Evolutionary conservation across 1,139 yeast species (phyloP).

Genomic region (Hemisphaericaspora lyxosophila): DNA sequence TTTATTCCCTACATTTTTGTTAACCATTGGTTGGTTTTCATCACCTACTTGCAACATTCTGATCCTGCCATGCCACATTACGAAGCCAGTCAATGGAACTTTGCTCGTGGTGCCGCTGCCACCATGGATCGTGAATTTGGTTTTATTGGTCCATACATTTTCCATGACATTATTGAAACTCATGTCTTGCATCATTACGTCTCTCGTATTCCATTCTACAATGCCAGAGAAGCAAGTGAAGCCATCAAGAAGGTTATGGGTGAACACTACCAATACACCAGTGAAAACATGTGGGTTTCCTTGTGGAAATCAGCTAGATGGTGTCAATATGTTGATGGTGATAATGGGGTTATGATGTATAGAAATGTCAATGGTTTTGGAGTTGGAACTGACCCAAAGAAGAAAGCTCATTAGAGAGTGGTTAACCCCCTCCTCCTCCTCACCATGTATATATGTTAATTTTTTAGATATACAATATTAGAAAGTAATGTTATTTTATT

Average conservation of each 20-base stretch:
- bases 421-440: too few species aligned
- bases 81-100: conserved; percentile 56
- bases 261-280: conserved; percentile 50
- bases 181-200: conserved; percentile 64
- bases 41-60: conserved; percentile 61
- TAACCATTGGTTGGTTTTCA: conserved; percentile 65
- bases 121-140: conserved; percentile 64
- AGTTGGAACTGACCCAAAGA: conserved; percentile 45
- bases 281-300: conserved; percentile 58
- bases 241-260: conserved; percentile 64
- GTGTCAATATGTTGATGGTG: conserved; percentile 64
- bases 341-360: conserved; percentile 59
- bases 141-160: conserved; percentile 55
- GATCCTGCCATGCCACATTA: conserved; percentile 61
- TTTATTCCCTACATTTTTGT: conserved; percentile 56
- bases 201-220: conserved; percentile 62
- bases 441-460: background rate
- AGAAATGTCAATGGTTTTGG: conserved; percentile 57
- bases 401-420: conserved; percentile 11
- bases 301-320: conserved; percentile 56
- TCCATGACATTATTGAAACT: conserved; percentile 66
- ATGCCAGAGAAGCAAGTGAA: conserved; percentile 59
- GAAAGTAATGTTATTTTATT: too few species aligned
- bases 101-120: conserved; percentile 68
- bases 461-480: background rate